Evolutionary conservation across 768 basidiomycete species (phyloP), one percentile per base, ranked within the genome.

Genomic region (Obba rivulosa): DNA sequence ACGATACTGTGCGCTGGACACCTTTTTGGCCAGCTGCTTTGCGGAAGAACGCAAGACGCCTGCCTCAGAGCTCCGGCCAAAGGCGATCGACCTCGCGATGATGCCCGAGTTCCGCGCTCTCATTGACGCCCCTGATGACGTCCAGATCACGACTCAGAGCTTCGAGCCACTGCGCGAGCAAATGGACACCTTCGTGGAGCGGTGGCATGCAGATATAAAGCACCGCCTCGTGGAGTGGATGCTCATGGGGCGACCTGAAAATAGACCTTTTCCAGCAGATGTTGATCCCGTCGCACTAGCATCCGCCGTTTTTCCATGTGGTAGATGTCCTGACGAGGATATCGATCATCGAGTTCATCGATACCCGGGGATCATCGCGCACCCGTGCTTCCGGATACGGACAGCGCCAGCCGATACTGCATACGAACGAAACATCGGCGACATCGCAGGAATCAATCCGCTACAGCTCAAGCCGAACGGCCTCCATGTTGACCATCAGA

Each of bases 41-140:
- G n/a, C n/a, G n/a, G n/a, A n/a, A n/a, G n/a, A n/a, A n/a, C n/a
- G n/a, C n/a, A n/a, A n/a, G n/a, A n/a, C n/a, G n/a, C n/a, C n/a
- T n/a, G n/a, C n/a, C n/a, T n/a, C n/a, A n/a, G n/a, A n/a, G n/a
- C n/a, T n/a, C n/a, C n/a, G n/a, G n/a, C n/a, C n/a, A n/a, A n/a
- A n/a, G n/a, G n/a, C n/a, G n/a, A n/a, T 34, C 2, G 48, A 53
- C 24, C 18, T 53, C 10, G 52, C 48, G 3, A 5, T 40, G 2
- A 51, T 48, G 49, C 25, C 36, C 11, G 34, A 47, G 2, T 38
- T 48, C 24, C 35, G 45, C 11, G 34, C 4, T 3, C 10, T 54
- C 23, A 7, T 54, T 10, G 46, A 50, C 8, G 41, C 35, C 17
- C 35, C 37, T 4, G 28, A 31, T 35, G 38, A 17, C 34, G 25